A percentile compares a stretch with the other conserved stretches of the same genome.
phyloP scores from a whole-genome alignment of 1,139 yeast genomes.

The Lodderomyces margitis region DNA sequence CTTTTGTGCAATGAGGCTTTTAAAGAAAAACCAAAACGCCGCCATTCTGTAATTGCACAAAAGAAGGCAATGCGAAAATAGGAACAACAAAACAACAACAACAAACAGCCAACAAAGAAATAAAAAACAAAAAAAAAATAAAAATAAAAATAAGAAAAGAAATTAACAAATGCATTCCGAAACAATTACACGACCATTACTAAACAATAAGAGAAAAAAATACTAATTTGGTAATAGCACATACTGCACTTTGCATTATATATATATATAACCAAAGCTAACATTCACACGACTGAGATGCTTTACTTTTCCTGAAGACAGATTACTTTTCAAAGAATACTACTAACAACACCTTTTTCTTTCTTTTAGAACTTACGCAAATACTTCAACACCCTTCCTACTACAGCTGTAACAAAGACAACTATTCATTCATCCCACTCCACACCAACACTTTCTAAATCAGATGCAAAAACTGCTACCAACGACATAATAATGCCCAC shows the following conservation, averaged over 20 bases:
- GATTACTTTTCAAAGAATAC: too few relatives aligned
- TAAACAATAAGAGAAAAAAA: neutral
- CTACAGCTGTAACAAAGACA: constrained; percentile 13
- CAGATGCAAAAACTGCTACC: constrained; percentile 5
- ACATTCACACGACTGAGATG: constrained; percentile 8
- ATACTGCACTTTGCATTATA: neutral
- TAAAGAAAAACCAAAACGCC: neutral
- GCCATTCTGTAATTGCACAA: too few relatives aligned
- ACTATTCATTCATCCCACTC: constrained; percentile 10
- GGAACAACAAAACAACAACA: neutral
- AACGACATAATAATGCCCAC: neutral
- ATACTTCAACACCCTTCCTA: constrained; percentile 9
- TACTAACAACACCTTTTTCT: constrained; percentile 8
- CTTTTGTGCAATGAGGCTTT: constrained; percentile 1
- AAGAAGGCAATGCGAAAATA: too few relatives aligned
- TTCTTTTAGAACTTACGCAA: constrained; percentile 11
- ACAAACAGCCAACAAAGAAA: too few relatives aligned
- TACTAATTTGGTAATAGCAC: neutral
- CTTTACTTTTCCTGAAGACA: too few relatives aligned
- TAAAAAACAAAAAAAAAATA: too few relatives aligned
- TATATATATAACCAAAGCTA: neutral
- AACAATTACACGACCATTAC: constrained; percentile 3
- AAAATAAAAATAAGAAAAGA: neutral
- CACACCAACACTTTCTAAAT: neutral
- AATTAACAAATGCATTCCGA: neutral